Evolutionary conservation across 306 rosid genomes (phyloP).

Genomic region (Crotalaria pallida): DNA sequence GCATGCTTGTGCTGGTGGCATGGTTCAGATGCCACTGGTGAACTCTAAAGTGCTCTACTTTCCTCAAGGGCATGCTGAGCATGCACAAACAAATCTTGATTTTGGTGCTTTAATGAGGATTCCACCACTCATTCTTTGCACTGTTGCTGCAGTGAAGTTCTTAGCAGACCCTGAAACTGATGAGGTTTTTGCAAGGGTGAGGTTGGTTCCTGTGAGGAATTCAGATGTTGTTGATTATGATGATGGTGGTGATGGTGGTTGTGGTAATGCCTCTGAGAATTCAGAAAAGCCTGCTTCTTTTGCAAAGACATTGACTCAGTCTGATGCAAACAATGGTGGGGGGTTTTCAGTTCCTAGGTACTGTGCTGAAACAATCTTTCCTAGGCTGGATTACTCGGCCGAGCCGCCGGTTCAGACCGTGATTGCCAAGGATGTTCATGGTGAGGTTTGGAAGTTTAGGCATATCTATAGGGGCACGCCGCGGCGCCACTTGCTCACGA

Average conservation of each 20-base stretch:
- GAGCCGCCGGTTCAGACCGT: constrained; percentile 98
- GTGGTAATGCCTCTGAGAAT: constrained; percentile 31
- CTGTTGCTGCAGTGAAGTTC: constrained; percentile 60
- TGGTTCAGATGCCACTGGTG: constrained; percentile 88
- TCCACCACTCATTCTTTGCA: constrained; percentile 68
- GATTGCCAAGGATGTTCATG: constrained; percentile 83
- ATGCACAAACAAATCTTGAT: constrained; percentile 65
- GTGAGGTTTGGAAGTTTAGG: constrained; percentile 88
- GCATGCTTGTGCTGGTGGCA: constrained; percentile 98
- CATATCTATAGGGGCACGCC: constrained; percentile 96
- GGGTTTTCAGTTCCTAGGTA: constrained; percentile 96
- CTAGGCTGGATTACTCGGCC: constrained; percentile 79
- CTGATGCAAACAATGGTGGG: constrained; percentile 97
- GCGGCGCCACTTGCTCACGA: constrained; percentile 81
- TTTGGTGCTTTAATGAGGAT: constrained; percentile 41
- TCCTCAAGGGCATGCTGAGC: constrained; percentile 97
- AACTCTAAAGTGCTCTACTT: constrained; percentile 87
- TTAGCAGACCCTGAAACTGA: constrained; percentile 88
- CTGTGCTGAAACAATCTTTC: constrained; percentile 94
- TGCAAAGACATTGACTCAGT: constrained; percentile 90
- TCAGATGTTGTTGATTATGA: constrained; percentile 41
- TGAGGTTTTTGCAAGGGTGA: constrained; percentile 64
- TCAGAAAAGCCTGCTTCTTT: constrained; percentile 79
- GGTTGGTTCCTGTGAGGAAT: constrained; percentile 43
- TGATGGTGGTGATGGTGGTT: constrained; percentile 12